Evolutionary conservation across 306 rosid species (phyloP).

Genomic region (Cucurbita argyrosperma): DNA sequence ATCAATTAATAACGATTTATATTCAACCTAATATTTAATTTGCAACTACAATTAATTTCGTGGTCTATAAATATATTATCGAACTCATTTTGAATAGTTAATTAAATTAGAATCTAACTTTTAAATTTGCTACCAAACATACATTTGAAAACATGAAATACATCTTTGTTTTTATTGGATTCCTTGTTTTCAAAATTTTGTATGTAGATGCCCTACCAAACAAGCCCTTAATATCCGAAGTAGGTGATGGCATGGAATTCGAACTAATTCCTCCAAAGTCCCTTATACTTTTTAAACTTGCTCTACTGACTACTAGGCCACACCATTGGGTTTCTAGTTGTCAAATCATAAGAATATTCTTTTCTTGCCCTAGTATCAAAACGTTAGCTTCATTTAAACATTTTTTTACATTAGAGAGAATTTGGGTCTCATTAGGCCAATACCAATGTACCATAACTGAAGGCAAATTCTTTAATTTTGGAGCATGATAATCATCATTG

Average conservation of each 20-base stretch:
- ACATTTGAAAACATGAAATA: too few species aligned
- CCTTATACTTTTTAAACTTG: neutral
- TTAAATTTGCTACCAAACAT: too few species aligned
- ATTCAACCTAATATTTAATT: too few species aligned
- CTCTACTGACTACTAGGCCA: neutral
- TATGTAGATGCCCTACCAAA: too few species aligned
- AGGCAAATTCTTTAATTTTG: neutral
- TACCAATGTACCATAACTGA: neutral
- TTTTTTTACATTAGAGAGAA: neutral
- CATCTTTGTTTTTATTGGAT: too few species aligned
- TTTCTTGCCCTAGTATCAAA: neutral
- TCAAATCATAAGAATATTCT: neutral
- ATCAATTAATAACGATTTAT: too few species aligned
- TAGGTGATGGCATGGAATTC: neutral
- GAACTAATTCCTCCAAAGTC: neutral
- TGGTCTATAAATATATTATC: too few species aligned
- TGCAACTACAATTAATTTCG: too few species aligned
- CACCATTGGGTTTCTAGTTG: too few species aligned
- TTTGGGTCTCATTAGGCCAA: neutral
- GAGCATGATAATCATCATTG: neutral
- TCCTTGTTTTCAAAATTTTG: too few species aligned
- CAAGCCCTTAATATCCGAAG: neutral
- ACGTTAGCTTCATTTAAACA: neutral
- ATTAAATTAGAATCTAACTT: too few species aligned
- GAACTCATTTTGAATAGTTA: too few species aligned